A percentile compares a stretch with the other conserved stretches of the same genome.
Evolutionary conservation across 495 filamentous ascomycete genomes (phyloP).

Genomic region (Penicillium herquei): DNA sequence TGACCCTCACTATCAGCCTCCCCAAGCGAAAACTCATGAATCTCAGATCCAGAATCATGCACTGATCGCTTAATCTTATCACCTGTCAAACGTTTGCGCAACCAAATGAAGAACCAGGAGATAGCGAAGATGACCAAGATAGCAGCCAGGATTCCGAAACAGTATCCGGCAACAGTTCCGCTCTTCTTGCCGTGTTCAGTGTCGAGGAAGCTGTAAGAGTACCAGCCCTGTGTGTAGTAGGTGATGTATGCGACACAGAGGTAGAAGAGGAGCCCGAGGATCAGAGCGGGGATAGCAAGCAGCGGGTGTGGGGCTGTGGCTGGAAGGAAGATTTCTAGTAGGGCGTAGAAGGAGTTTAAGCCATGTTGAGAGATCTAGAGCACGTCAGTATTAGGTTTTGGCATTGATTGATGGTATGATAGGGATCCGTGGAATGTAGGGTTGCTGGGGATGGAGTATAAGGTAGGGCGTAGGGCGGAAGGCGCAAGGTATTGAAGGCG

Average conservation of each 20-base stretch:
- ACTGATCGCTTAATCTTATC: slow-evolving; percentile 28
- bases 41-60: slow-evolving; percentile 12
- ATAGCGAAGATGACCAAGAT: slow-evolving; percentile 63
- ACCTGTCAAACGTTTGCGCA: slow-evolving; percentile 44
- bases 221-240: slow-evolving; percentile 64
- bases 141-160: slow-evolving; percentile 59
- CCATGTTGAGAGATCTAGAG: slow-evolving; percentile 65
- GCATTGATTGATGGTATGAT: neutral
- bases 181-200: slow-evolving; percentile 45
- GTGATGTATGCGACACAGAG: slow-evolving; percentile 74
- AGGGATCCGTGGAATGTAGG: slow-evolving; percentile 3
- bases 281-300: slow-evolving; percentile 34
- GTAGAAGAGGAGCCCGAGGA: slow-evolving; percentile 63
- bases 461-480: neutral
- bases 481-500: neutral
- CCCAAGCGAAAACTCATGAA: neutral
- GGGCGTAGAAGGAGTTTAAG: slow-evolving; percentile 68
- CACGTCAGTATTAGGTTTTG: neutral
- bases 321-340: slow-evolving; percentile 69
- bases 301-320: slow-evolving; percentile 53
- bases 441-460: neutral
- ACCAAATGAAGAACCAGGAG: slow-evolving; percentile 51
- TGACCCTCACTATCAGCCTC: neutral
- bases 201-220: slow-evolving; percentile 74
- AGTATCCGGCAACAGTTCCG: slow-evolving; percentile 44